Conservation (phyloP, 75 land plant genomes). For the Picea glauca region DNA sequence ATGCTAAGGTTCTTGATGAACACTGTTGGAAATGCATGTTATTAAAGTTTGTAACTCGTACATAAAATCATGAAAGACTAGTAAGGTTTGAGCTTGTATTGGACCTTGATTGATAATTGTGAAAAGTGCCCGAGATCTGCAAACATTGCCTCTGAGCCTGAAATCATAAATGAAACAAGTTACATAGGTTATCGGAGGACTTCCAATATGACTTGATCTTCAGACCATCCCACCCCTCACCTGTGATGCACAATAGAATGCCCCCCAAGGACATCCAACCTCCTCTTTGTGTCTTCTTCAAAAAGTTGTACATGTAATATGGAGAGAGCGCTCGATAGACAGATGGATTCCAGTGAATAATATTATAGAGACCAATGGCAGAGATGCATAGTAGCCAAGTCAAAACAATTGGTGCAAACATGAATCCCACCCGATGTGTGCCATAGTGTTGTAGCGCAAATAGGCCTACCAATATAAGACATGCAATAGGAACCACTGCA, state of each 20-base stretch:
- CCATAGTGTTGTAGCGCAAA: conserved; percentile 57
- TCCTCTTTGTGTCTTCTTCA: conserved; percentile 37
- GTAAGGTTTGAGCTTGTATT: background rate
- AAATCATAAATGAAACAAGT: conserved; percentile 2
- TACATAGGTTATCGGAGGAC: no score
- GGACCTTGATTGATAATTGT: conserved; percentile 46
- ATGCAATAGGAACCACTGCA: conserved; percentile 36
- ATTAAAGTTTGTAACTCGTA: background rate
- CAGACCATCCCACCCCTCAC: conserved; percentile 10
- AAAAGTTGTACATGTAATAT: conserved; percentile 39
- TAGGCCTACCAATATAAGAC: conserved; percentile 40
- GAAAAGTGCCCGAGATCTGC: conserved; percentile 59
- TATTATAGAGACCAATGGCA: conserved; percentile 43
- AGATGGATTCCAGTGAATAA: conserved; percentile 36
- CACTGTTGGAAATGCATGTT: background rate
- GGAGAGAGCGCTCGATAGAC: conserved; percentile 46
- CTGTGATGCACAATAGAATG: conserved; percentile 51
- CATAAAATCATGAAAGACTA: no score
- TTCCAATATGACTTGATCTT: no score
- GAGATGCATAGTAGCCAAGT: conserved; percentile 47
- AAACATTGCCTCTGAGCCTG: conserved; percentile 65
- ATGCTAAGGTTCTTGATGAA: background rate
- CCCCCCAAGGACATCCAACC: conserved; percentile 55
- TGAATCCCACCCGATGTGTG: conserved; percentile 40
- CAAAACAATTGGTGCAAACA: conserved; percentile 53